Evolutionary conservation across 768 basidiomycete species (phyloP), one percentile per base, ranked within the genome.

Genomic region (Cystobasidium tubakii): DNA sequence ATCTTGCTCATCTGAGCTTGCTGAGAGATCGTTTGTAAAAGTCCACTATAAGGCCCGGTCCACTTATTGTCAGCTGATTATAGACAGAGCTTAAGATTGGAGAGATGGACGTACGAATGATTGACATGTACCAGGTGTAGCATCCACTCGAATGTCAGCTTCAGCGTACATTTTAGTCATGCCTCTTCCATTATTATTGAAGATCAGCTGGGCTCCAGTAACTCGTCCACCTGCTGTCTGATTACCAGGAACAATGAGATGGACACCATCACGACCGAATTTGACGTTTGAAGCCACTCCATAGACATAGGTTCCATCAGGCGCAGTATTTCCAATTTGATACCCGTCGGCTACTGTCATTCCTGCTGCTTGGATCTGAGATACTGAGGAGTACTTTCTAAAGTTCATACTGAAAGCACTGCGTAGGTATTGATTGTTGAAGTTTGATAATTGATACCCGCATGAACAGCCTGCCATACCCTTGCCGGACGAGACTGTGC

Each of bases 271-370:
- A 3, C 25, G 6, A 13, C 39, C 63, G 25, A 46, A 27, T 23
- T 27, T 46, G 63, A 65, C 43, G 23, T 65, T 65, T 4, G 23
- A 31, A 39, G 29, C 21, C 12, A 12, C 23, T 36, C 33, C 63
- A 27, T 43, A 65, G 4, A 23, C 63, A 19, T 39, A 27, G 4
- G 63, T 65, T n/a, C 63, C 63, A 27, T 65, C 63, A 39, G 63
- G 63, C 6, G 63, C 63, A 39, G 33, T 39, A 27, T 27, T 36
- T 27, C 63, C 63, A 65, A 65, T 65, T 29, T 65, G 63, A 13
- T 36, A 65, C 6, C 36, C 43, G 23, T 39, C 19, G 10, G 63
- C 25, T 12, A 65, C 34, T 27, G 34, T 42, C 31, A 65, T 3
- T 27, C 63, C 63, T 27, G 34, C 31, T 21, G 29, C 31, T 46